Evolutionary conservation across 2,329 filamentous ascomycete species (phyloP).

Genomic region (Sclerotiophoma versabilis): DNA sequence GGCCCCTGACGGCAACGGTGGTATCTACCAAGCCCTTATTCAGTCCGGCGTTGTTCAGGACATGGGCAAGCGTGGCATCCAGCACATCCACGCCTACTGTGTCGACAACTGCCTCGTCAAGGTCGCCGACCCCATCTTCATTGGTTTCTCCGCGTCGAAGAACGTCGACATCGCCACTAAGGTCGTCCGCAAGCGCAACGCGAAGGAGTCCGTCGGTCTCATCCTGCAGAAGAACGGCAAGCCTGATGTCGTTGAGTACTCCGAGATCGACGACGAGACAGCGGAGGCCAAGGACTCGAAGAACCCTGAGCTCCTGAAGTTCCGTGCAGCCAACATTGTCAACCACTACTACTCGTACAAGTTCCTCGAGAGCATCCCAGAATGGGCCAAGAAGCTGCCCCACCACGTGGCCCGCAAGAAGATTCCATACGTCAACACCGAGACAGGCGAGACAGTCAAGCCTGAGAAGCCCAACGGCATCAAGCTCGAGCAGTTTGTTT

Average conservation of each 20-base stretch:
- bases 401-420: constrained; percentile 99
- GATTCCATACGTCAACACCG: constrained; percentile 83
- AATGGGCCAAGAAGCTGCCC: constrained; percentile 84
- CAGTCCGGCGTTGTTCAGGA: constrained; percentile 81
- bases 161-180: constrained; percentile 96
- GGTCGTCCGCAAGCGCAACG: constrained; percentile 97
- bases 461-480: constrained; percentile 95
- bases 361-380: constrained; percentile 89
- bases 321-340: constrained; percentile 98
- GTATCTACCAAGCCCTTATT: constrained; percentile 91
- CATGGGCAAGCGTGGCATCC: constrained; percentile 85
- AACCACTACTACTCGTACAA: constrained; percentile 99
- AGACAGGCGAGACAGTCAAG: constrained; percentile 82
- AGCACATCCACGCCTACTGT: constrained; percentile 97
- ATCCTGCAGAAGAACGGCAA: constrained; percentile 95
- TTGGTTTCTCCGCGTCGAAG: constrained; percentile 88
- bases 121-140: constrained; percentile 95
- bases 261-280: constrained; percentile 89
- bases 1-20: constrained; percentile 95
- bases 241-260: constrained; percentile 98
- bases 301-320: constrained; percentile 83
- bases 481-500: constrained; percentile 99
- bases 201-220: constrained; percentile 92
- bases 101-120: constrained; percentile 99
- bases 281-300: constrained; percentile 86